These are phyloP conservation scores for Vigna mungo DNA, from an alignment of 306 rosid species.

Conservation along the genomic window DNA sequence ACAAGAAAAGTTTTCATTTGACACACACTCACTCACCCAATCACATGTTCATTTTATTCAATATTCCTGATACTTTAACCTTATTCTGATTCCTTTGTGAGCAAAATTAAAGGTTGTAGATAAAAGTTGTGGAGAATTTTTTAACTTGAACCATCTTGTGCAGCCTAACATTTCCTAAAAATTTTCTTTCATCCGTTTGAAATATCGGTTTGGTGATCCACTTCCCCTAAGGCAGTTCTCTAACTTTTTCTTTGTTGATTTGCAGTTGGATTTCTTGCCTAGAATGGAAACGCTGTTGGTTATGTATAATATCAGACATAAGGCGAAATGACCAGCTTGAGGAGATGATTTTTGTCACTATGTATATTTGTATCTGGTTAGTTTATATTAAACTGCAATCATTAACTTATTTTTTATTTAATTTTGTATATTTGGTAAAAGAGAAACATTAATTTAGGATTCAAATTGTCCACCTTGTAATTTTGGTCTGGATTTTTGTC, in stretches of 20 bases:
- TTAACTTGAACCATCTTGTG: not conserved
- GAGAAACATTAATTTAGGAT: not conserved
- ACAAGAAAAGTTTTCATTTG: not conserved
- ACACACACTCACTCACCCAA: too few relatives aligned
- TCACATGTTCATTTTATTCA: not conserved
- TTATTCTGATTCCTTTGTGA: not conserved
- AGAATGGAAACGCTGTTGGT: slow-evolving; percentile 39
- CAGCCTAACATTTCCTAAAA: not conserved
- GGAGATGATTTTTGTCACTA: slow-evolving; percentile 1
- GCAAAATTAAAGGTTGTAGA: not conserved
- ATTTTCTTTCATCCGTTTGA: not conserved
- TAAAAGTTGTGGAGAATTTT: not conserved
- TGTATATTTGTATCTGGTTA: slow-evolving; percentile 5
- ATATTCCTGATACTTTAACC: not conserved
- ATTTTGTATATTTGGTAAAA: not conserved
- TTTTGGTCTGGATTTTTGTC: slow-evolving; percentile 15
- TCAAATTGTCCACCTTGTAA: not conserved
- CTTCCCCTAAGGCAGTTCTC: not conserved
- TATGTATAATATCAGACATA: slow-evolving; percentile 29
- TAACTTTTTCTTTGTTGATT: slow-evolving; percentile 8
- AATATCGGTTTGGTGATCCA: not conserved
- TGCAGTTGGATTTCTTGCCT: slow-evolving; percentile 38
- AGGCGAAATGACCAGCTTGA: slow-evolving; percentile 28
- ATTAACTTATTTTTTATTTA: not conserved
- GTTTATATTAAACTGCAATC: slow-evolving; percentile 1